These are phyloP conservation scores for Gastrolobium bilobum DNA, from an alignment of 306 rosid genomes.

Conservation along the genomic window DNA sequence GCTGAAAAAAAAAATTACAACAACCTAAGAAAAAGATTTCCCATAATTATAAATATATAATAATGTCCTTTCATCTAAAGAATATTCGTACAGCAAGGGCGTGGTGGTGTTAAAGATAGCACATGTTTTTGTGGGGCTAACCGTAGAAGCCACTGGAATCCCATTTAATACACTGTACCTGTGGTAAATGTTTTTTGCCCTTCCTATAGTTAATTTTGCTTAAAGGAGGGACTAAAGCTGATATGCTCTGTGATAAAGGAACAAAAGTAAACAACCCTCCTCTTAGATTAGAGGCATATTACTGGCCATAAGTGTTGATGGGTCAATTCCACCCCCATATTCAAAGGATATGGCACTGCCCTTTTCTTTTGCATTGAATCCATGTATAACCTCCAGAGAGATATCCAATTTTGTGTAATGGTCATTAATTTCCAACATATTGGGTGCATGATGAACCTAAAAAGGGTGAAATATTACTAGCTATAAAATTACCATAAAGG, in stretches of 20 bases:
- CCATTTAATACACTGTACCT: slow-evolving; percentile 31
- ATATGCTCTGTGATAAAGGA: background rate
- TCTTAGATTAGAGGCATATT: background rate
- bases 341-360: background rate
- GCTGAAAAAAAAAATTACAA: too few relatives aligned
- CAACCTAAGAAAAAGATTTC: too few relatives aligned
- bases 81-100: slow-evolving; percentile 45
- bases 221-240: background rate
- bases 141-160: slow-evolving; percentile 23
- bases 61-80: slow-evolving; percentile 29
- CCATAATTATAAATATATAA: background rate
- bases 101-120: slow-evolving; percentile 41
- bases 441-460: slow-evolving; percentile 26
- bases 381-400: background rate
- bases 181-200: slow-evolving; percentile 40
- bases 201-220: background rate
- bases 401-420: background rate
- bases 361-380: slow-evolving; percentile 18
- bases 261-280: background rate
- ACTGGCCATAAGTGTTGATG: slow-evolving; percentile 26
- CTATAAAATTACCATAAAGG: background rate
- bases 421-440: background rate
- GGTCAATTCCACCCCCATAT: slow-evolving; percentile 34
- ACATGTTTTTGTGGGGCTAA: slow-evolving; percentile 50
- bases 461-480: background rate